Evolutionary conservation across 345 rosid genomes (phyloP), one percentile per base, ranked within the genome.

Genomic region (Bruguiera gymnorhiza): DNA sequence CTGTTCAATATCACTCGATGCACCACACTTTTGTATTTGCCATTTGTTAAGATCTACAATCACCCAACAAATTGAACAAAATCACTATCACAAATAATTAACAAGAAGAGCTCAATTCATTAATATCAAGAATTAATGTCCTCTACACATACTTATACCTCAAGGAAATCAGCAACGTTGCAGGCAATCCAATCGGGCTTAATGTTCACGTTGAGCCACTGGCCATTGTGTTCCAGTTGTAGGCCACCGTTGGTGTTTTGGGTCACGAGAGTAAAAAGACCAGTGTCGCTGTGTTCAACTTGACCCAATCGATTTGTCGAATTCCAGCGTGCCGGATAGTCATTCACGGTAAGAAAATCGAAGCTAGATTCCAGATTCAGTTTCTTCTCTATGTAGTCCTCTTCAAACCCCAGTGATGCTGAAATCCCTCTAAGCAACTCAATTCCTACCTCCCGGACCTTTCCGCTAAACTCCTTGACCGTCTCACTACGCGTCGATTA

Each of bases 1-100:
- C 65, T 75, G 67, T 70, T 75, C 74, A 75, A 62, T 6, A 63
- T 6, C 55, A 75, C 78, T 23, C 70, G 34, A 60, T 75, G 74
- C 1, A 59, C 1, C 6, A 24, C 57, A 19, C 70, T 65, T 63
- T 75, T 75, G 60, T 65, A 75, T 20, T 60, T 75, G 2, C 74
- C 78, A 64, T 75, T 75, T 3, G 74, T 75, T 52, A 75, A 23
- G 26, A 70, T 53, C 74, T 75, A 48, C 2, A 27, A 29, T 3
- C 0, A 68, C 2, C 4, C 24, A 8, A 8, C 24, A 55, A 9
- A 54, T 54, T 54, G 8, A 43, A 43, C 3, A 11, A 1, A 11
- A 34, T 15, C 50, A 15, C 50, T 11, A 43, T 39, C 46, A 13
- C 15, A 43, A 13, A 4, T 43, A 39, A 9, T 39, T 9, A 10